Evolutionary conservation across 129 eudicot species (phyloP).

Genomic region (Centaurea solstitialis): DNA sequence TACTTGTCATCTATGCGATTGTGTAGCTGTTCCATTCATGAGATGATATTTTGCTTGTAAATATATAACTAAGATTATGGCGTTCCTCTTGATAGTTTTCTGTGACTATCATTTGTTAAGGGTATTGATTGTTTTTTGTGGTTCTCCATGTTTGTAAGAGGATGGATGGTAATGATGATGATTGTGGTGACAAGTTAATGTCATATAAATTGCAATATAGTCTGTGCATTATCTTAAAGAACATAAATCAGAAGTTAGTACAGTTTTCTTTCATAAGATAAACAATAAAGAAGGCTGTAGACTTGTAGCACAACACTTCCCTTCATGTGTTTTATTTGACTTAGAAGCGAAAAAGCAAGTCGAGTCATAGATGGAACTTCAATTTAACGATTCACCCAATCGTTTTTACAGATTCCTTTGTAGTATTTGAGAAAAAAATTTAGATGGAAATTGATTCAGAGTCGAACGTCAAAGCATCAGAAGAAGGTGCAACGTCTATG

Average conservation of each 20-base stretch:
- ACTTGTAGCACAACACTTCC: neutral
- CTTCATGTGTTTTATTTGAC: neutral
- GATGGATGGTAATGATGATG: no score
- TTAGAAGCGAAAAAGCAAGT: neutral
- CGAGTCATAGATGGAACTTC: neutral
- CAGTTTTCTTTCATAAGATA: neutral
- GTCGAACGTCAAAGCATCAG: conserved; percentile 28
- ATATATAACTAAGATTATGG: no score
- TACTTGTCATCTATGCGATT: no score
- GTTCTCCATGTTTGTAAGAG: no score
- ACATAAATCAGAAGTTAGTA: neutral
- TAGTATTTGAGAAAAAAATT: conserved; percentile 1
- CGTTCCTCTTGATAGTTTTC: no score
- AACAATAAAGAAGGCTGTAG: neutral
- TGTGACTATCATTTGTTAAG: no score
- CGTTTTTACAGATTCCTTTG: conserved; percentile 3
- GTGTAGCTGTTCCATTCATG: no score
- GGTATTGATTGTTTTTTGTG: no score
- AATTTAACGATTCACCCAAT: neutral
- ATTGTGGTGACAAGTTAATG: no score
- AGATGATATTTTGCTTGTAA: no score
- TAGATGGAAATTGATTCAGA: conserved; percentile 70
- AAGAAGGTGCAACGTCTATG: conserved; percentile 39
- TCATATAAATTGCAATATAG: neutral
- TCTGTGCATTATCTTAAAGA: neutral